phyloP scores from a whole-genome alignment of 208 protist genomes.

The Kentomonas sorsogonicus region DNA sequence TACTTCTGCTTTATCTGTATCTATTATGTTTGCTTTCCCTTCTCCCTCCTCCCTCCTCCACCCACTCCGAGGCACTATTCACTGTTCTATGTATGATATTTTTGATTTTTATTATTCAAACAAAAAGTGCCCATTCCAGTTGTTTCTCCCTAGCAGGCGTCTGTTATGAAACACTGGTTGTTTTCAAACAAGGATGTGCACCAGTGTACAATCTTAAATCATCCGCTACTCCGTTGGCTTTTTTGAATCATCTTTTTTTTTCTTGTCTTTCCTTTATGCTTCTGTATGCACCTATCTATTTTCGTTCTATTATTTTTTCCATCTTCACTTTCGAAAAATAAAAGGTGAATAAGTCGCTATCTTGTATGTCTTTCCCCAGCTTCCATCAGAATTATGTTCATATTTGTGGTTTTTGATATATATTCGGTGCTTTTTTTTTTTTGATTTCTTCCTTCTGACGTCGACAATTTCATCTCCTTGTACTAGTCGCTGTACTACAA shows the following conservation, averaged over 20 bases:
- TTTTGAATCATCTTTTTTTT: neutral
- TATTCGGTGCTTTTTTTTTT: too few relatives aligned
- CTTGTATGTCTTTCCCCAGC: too few relatives aligned
- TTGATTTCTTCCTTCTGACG: too few relatives aligned
- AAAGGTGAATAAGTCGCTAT: neutral
- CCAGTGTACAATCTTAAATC: neutral
- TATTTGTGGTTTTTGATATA: too few relatives aligned
- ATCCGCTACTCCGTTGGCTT: neutral
- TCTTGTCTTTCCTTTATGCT: neutral
- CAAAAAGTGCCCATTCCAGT: neutral
- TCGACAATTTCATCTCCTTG: too few relatives aligned
- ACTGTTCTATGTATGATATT: neutral
- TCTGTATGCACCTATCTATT: neutral
- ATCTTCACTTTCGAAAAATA: constrained; percentile 3
- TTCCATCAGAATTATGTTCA: too few relatives aligned
- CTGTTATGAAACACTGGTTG: too few relatives aligned
- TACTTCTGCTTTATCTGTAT: neutral
- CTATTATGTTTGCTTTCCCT: neutral
- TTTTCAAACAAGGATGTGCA: neutral
- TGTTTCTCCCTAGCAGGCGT: neutral
- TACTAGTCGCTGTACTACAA: too few relatives aligned
- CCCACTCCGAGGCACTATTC: neutral
- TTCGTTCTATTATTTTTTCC: neutral
- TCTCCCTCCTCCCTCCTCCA: neutral
- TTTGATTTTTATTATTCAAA: neutral